Evolutionary conservation across 139 green algal genomes (phyloP).

Genomic region (Axilococcus clingmanii): DNA sequence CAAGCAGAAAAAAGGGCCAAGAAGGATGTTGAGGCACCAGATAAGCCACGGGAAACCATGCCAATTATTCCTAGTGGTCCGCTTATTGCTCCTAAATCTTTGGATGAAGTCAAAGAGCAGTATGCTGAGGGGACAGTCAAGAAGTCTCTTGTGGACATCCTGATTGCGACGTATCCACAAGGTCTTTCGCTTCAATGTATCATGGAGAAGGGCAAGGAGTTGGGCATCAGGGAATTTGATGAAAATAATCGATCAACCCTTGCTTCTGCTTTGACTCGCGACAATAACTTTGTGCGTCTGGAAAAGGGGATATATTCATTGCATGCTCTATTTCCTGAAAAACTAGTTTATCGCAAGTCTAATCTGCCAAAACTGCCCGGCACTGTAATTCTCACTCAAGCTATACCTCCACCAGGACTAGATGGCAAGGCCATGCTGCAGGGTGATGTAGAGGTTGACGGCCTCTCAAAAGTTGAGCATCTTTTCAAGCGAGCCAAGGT

Average conservation of each 20-base stretch:
- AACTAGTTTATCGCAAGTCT: no score
- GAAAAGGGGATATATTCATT: conserved; percentile 17
- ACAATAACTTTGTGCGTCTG: conserved; percentile 20
- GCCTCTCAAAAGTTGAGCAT: no score
- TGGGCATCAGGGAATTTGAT: conserved; percentile 5
- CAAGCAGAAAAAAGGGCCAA: no score
- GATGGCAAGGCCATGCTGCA: no score
- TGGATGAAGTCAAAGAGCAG: conserved; percentile 19
- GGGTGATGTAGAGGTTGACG: no score
- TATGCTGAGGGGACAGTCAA: conserved; percentile 16
- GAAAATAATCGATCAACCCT: conserved; percentile 1
- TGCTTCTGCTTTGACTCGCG: not conserved
- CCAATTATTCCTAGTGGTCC: no score
- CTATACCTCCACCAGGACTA: no score
- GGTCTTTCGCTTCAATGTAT: conserved; percentile 6
- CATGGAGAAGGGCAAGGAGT: conserved; percentile 9
- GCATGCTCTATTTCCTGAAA: conserved; percentile 17
- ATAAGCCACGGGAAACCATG: no score
- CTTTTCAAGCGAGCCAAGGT: no score
- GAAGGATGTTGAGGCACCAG: no score
- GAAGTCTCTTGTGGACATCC: conserved; percentile 2
- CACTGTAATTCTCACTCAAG: no score
- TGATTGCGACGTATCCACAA: conserved; percentile 2
- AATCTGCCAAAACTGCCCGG: no score
- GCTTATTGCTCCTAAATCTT: not conserved